Conservation (phyloP, 2,329 filamentous ascomycete genomes). For the Aspergillus uvarum region DNA sequence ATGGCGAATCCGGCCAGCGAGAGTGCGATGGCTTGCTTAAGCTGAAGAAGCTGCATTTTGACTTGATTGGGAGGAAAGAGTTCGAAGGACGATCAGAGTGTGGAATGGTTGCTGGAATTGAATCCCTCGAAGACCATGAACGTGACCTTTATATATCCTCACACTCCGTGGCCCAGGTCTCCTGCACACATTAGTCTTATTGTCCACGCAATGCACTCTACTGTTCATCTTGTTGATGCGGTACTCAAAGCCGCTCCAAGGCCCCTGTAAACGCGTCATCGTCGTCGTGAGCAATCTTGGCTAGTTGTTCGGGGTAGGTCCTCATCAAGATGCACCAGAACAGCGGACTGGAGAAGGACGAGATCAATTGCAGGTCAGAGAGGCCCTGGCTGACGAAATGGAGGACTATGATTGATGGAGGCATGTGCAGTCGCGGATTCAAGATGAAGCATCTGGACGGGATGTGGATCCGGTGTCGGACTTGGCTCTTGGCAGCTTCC, state of each 20-base stretch:
- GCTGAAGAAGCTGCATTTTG: conserved; percentile 4
- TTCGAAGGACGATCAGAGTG: neutral
- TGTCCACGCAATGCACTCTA: neutral
- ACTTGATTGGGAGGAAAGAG: neutral
- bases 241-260: neutral
- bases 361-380: neutral
- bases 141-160: neutral
- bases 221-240: neutral
- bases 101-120: neutral
- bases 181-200: neutral
- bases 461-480: neutral
- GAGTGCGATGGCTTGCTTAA: conserved; percentile 13
- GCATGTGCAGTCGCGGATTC: neutral
- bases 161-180: neutral
- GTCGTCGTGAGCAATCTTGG: conserved; percentile 1
- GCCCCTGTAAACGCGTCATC: conserved; percentile 2
- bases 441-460: neutral
- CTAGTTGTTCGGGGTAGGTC: neutral
- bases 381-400: conserved; percentile 1
- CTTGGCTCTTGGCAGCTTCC: conserved; percentile 1
- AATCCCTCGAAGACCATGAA: neutral
- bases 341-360: neutral
- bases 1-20: conserved; percentile 16
- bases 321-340: neutral
- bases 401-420: conserved; percentile 5